phyloP scores from a whole-genome alignment of 345 rosid species.

The Gossypioides kirkii region DNA sequence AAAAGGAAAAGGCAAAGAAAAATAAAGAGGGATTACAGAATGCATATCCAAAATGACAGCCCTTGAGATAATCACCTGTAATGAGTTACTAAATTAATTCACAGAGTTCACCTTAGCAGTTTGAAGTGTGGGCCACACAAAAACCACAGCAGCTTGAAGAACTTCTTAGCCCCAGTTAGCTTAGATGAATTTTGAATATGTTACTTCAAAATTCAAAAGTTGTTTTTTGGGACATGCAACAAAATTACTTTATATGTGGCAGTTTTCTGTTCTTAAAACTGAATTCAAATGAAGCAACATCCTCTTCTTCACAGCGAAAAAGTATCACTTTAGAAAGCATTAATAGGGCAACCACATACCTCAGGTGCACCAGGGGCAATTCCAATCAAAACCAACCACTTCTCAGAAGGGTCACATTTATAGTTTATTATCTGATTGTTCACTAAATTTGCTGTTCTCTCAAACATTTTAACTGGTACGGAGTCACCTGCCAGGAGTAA shows the following conservation, averaged over 20 bases:
- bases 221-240: background rate
- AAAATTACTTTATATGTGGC: background rate
- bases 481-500: slow-evolving; percentile 61
- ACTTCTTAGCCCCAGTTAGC: background rate
- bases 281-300: background rate
- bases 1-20: background rate
- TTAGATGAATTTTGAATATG: background rate
- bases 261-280: background rate
- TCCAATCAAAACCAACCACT: slow-evolving; percentile 97
- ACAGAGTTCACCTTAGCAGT: background rate
- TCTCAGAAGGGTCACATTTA: slow-evolving; percentile 84
- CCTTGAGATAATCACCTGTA: background rate
- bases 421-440: slow-evolving; percentile 97
- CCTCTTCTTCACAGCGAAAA: background rate
- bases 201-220: background rate
- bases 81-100: background rate
- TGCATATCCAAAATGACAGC: background rate
- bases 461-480: slow-evolving; percentile 94
- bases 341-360: slow-evolving; percentile 38
- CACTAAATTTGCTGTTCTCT: slow-evolving; percentile 85
- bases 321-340: background rate
- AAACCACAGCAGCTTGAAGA: background rate
- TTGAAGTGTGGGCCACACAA: background rate
- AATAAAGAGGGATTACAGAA: background rate
- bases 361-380: slow-evolving; percentile 96